phyloP scores from a whole-genome alignment of 345 rosid species.

The Pugionium dolabratum region DNA sequence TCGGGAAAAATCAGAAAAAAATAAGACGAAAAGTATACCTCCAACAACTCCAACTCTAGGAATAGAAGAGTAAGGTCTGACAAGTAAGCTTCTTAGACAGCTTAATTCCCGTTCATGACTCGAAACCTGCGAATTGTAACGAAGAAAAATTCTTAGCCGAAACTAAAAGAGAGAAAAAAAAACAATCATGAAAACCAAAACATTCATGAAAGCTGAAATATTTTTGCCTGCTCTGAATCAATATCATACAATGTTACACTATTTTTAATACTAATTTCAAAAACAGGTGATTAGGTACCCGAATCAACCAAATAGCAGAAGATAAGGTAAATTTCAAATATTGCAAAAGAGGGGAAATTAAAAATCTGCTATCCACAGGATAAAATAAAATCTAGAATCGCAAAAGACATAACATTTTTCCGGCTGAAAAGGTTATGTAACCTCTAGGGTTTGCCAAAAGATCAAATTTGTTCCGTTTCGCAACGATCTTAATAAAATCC shows the following conservation, averaged over 20 bases:
- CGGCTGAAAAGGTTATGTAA: background rate
- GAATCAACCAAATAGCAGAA: constrained; percentile 7
- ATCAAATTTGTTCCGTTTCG: background rate
- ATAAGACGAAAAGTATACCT: constrained; percentile 39
- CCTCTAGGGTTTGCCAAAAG: constrained; percentile 28
- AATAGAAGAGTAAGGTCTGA: constrained; percentile 45
- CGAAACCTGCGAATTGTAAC: constrained; percentile 49
- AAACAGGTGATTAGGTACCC: background rate
- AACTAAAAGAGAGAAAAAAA: background rate
- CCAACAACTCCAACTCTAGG: constrained; percentile 45
- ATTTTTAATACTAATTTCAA: background rate
- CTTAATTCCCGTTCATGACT: constrained; percentile 51
- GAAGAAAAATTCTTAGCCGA: background rate
- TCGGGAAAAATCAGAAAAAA: background rate
- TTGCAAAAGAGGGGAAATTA: background rate
- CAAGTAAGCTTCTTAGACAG: constrained; percentile 46
- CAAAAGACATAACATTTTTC: background rate
- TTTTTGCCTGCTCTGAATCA: background rate
- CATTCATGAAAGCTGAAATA: background rate
- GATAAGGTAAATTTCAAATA: background rate
- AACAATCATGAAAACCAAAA: background rate
- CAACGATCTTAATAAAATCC: constrained; percentile 15
- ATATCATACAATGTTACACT: background rate
- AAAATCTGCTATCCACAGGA: background rate
- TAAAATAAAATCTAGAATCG: background rate